Percentiles rank a stretch among this genome's conserved stretches.
Evolutionary conservation across 768 basidiomycete species (phyloP).

Genomic region (Dentipellis fragilis): DNA sequence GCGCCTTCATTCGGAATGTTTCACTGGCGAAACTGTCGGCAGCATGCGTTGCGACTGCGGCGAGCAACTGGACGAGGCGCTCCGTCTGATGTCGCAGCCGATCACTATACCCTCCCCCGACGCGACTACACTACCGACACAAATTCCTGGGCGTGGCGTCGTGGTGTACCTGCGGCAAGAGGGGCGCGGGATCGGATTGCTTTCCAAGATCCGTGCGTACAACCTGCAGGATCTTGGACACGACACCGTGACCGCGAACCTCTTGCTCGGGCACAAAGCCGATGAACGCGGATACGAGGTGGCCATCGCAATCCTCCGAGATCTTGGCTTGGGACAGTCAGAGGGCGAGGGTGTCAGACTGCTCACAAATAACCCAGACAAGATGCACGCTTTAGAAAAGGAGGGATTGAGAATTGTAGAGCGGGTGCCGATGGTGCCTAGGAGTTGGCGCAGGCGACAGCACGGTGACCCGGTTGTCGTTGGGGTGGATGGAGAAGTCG

Average conservation of each 20-base stretch:
- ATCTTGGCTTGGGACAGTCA: conserved; percentile 65
- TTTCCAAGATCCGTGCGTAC: conserved; percentile 95
- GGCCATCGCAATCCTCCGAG: conserved; percentile 81
- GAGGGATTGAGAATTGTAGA: conserved; percentile 79
- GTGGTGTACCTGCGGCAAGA: conserved; percentile 96
- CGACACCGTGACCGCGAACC: conserved; percentile 96
- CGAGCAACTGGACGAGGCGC: conserved; percentile 96
- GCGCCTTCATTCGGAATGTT: conserved; percentile 96
- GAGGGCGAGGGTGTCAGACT: conserved; percentile 59
- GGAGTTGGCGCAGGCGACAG: conserved; percentile 56
- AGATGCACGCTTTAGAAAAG: conserved; percentile 75
- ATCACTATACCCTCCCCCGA: conserved; percentile 35
- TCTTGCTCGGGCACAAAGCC: conserved; percentile 89
- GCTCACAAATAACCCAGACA: conserved; percentile 97
- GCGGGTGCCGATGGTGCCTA: conserved; percentile 89
- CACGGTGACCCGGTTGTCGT: conserved; percentile 20
- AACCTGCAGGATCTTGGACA: conserved; percentile 97
- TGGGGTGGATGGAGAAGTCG: conserved; percentile 21
- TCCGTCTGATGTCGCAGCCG: conserved; percentile 75
- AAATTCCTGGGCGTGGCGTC: conserved; percentile 79
- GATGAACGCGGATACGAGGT: conserved; percentile 92
- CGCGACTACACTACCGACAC: conserved; percentile 21
- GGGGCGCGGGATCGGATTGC: conserved; percentile 90
- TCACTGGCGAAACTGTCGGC: conserved; percentile 95
- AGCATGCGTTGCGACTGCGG: conserved; percentile 99